Base-by-base conservation (phyloP, 2,329 filamentous ascomycete genomes). In the Diaporthe ilicicola region DNA sequence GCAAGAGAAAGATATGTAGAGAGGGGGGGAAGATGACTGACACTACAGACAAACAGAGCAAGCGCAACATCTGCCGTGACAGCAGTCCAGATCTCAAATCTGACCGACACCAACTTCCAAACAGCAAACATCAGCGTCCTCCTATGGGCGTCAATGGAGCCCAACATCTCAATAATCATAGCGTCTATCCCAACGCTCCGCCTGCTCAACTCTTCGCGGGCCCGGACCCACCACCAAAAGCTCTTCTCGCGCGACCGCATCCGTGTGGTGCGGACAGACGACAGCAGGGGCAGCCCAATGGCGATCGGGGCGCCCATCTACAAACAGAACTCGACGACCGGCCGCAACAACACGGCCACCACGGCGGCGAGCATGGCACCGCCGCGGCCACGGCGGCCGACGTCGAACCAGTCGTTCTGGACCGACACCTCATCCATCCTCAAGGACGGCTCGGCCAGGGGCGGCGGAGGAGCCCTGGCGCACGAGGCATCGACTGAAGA, bases 71-170 rank as follows among this genome's bases (percentile, higher is more conserved):
- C 69, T 10, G 34, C 54, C n/a, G 53, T 59, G 1, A 62, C 69
- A n/a, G 62, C 53, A 4, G 56, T 62, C 37, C 53, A 71, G 15
- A 34, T 70, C 61, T 67, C 27, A 2, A 24, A 3, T 15, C 34
- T 70, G 34, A 70, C 61, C 22, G 69, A 70, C 24, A 9, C 13
- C 32, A 67, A 67, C 53, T 70, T 70, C 32, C 48, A 64, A 34
- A 17, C 24, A n/a, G 34, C 48, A 6, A 69, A 69, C 34, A 67
- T 70, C 29, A n/a, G 44, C 51, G 24, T 65, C 22, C 62, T 70
- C 29, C 61, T 70, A 32, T 39, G 51, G 34, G 50, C 69, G 3
- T 32, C 62, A 4, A 59, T 59, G n/a, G 69, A 70, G 48, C 61
- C 69, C n/a, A 19, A 53, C 61, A 54, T 70, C 34, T 42, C 59